Base-by-base conservation (phyloP, 306 rosid species). In the Elaeagnus macrophylla region DNA sequence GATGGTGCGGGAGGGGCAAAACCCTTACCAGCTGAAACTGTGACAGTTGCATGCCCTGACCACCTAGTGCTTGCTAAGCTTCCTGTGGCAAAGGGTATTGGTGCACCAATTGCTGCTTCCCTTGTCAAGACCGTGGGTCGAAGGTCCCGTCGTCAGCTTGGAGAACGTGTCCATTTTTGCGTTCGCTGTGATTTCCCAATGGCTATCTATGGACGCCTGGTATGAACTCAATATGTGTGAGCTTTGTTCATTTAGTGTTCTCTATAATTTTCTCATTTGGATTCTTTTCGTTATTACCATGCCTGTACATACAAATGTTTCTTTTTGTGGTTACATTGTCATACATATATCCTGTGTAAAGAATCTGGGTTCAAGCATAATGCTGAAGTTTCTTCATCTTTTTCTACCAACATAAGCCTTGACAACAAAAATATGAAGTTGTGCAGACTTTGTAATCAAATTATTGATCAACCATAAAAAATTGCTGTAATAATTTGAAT, bases 31-130 rank as follows among this genome's bases (percentile, higher is more conserved):
- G 78, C 64, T 17, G 99, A 88, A 77, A 77, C 78, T 54, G 94
- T 82, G 65, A 93, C 83, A 1, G 97, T 88, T n/a, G 96, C 96
- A 1, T 93, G 99, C 73, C 96, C 99, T 14, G 96, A 93, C 65
- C 99, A 93, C 74, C 83, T 93, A 39, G 80, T 93, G 56, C 90
- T 93, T 57, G 96, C 99, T 53, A 90, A 93, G 72, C 99, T 93
- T 59, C 88, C 96, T 37, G 99, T 93, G 7, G 99, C 96, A 6
- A 88, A 88, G 77, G 99, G 96, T 51, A 93, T 87, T 44, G 99
- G 99, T 41, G 77, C 81, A 0, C 90, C 95, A 54, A 79, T 86
- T 47, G 55, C 84, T 54, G 73, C 81, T 68, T 79, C 95, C 1
- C 72, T 68, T 48, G 81, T 82, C 15, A 93, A 83, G 83, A 80